Evolutionary conservation across 2,329 filamentous ascomycete species (phyloP).

Genomic region (Cyphellophora attinorum): DNA sequence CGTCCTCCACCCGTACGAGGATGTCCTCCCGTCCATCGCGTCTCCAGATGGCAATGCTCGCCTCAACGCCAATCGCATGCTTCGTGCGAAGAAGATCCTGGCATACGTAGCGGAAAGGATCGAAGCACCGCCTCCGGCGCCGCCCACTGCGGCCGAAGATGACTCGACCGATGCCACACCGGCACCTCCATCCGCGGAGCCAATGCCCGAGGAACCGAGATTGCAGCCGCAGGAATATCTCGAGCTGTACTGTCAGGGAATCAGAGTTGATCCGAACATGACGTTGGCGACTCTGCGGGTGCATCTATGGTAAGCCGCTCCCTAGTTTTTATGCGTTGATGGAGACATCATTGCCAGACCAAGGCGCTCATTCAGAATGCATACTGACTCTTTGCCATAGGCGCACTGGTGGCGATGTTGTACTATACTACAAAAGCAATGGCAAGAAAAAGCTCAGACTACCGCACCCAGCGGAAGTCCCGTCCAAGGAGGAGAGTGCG

Average conservation of each 20-base stretch:
- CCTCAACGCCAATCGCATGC: conserved; percentile 92
- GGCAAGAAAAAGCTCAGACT: conserved; percentile 53
- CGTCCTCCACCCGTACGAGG: conserved; percentile 71
- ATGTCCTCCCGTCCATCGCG: conserved; percentile 63
- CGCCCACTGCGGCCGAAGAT: not conserved
- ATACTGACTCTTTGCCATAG: not conserved
- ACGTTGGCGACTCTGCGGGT: conserved; percentile 87
- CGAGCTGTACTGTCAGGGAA: conserved; percentile 82
- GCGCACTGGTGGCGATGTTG: conserved; percentile 83
- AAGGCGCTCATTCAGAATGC: too few species aligned
- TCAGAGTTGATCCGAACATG: conserved; percentile 65
- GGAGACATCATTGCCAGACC: too few species aligned
- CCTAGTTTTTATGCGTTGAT: too few species aligned
- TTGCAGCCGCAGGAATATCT: conserved; percentile 84
- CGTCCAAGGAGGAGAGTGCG: conserved; percentile 14
- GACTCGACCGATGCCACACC: conserved; percentile 1
- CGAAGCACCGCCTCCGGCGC: conserved; percentile 46
- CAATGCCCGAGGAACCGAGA: conserved; percentile 44
- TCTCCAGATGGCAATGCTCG: conserved; percentile 72
- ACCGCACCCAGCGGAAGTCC: conserved; percentile 17
- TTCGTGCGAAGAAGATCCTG: conserved; percentile 88
- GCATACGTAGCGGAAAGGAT: conserved; percentile 88
- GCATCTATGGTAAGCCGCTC: conserved; percentile 66
- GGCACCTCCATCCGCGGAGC: not conserved
- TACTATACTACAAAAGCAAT: conserved; percentile 85